Conservation (phyloP, 371 early-diverging fungal species). For the Mucor sp. region DNA sequence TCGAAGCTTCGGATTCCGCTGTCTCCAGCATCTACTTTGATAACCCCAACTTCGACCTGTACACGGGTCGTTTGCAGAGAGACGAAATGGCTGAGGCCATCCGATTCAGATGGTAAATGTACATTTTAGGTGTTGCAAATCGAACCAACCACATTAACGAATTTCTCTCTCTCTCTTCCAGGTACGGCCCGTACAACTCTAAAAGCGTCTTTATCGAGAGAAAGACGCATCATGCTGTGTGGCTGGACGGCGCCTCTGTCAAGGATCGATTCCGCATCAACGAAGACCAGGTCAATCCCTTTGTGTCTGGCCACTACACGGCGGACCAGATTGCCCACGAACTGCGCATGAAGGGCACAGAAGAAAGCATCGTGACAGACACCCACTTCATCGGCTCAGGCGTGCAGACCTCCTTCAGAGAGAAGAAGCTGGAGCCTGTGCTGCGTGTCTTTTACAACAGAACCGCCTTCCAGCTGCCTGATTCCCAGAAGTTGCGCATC, state of each 20-base stretch:
- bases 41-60: slow-evolving; percentile 23
- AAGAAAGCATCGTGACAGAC: slow-evolving; percentile 49
- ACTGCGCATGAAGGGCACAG: slow-evolving; percentile 63
- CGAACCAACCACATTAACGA: slow-evolving; percentile 38
- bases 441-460: slow-evolving; percentile 95
- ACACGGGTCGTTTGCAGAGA: slow-evolving; percentile 80
- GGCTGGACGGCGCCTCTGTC: slow-evolving; percentile 90
- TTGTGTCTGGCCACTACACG: slow-evolving; percentile 79
- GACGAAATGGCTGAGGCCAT: slow-evolving; percentile 88
- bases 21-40: slow-evolving; percentile 31
- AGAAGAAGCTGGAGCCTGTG: slow-evolving; percentile 81
- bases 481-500: slow-evolving; percentile 92
- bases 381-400: slow-evolving; percentile 50
- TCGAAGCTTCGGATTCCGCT: slow-evolving; percentile 28
- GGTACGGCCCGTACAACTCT: slow-evolving; percentile 68
- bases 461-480: slow-evolving; percentile 98
- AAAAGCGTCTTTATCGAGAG: slow-evolving; percentile 89
- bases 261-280: slow-evolving; percentile 52
- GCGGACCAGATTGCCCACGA: slow-evolving; percentile 82
- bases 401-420: slow-evolving; percentile 74
- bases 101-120: slow-evolving; percentile 82
- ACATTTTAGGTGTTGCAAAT: not conserved
- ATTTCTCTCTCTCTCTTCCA: slow-evolving; percentile 5
- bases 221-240: slow-evolving; percentile 94
- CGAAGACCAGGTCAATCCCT: slow-evolving; percentile 37